phyloP scores from a whole-genome alignment of 306 rosid genomes.

The Comarum palustre region DNA sequence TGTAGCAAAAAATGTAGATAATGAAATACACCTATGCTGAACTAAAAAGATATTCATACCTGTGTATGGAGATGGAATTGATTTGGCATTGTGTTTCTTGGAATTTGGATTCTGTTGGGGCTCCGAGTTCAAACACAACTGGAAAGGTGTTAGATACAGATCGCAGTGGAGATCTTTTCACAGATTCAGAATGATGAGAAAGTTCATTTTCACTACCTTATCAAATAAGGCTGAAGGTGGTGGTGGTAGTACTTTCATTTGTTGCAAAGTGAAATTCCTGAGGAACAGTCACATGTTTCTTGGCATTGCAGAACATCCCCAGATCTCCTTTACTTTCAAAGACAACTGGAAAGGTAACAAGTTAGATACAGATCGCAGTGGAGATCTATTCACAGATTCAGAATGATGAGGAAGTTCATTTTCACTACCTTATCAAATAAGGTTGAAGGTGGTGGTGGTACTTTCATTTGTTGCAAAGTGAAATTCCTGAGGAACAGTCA shows the following conservation, averaged over 20 bases:
- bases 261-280: constrained; percentile 93
- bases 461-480: too few species aligned
- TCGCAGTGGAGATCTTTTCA: neutral
- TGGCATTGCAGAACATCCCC: constrained; percentile 68
- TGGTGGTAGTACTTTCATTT: constrained; percentile 79
- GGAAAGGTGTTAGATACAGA: constrained; percentile 5
- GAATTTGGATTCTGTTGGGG: constrained; percentile 42
- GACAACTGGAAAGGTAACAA: too few species aligned
- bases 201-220: constrained; percentile 49
- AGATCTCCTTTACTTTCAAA: constrained; percentile 89
- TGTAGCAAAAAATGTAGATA: too few species aligned
- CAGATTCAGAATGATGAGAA: constrained; percentile 6
- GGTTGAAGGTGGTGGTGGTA: too few species aligned
- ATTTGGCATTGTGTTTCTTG: constrained; percentile 72
- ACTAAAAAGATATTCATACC: constrained; percentile 50
- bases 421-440: too few species aligned
- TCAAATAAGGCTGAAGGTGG: constrained; percentile 58
- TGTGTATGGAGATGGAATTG: constrained; percentile 90
- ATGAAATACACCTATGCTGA: too few species aligned
- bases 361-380: too few species aligned
- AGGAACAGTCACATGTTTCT: constrained; percentile 74
- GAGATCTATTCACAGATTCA: too few species aligned
- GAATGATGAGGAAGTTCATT: too few species aligned
- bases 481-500: too few species aligned
- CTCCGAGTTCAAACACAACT: constrained; percentile 80